Base-by-base conservation (phyloP, 1,284 basidiomycete genomes). In the Exsudoporus floridanus region DNA sequence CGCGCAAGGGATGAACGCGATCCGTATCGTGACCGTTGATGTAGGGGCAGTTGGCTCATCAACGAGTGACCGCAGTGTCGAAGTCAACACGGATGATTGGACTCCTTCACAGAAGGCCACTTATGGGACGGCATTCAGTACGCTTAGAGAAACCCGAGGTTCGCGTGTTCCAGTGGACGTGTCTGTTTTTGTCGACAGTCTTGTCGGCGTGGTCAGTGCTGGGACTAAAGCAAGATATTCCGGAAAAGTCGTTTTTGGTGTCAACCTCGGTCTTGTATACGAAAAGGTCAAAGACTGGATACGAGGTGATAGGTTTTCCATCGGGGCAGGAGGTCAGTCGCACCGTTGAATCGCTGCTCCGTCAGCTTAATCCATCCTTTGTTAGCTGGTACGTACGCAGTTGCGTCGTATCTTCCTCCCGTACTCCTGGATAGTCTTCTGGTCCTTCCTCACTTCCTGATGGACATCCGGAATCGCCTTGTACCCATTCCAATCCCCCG, bases 281-380 rank as follows among this genome's bases (percentile, higher is more conserved):
- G 66, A 75, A 49, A 65, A 53, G 39, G 30, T 64, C 46, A 73
- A 60, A 49, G 50, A 78, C 56, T 82, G 80, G 76, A 59, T 85
- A 28, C 76, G 77, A 30, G 86, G 88, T 2, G 79, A 86, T 46
- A 71, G 85, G 38, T 79, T 88, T 60, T 77, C 81, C 16, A 72
- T 90, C 47, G 89, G 88, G 55, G 84, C 88, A 49, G 88, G 88
- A 68, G 87, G 87, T 90, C 60, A 62, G 78, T 70, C 16, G 2
- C n/a, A 31, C 38, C 31, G 19, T 18, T 42, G 14, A 49, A 37
- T 41, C 5, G 1, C n/a, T 21, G 23, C 51, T 44, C 21, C 9
- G 12, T 38, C n/a, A 55, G 40, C 40, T 54, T 52, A 56, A 46
- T 16, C 8, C 39, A 38, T 45, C 23, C 9, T 43, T 61, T 21